Base-by-base conservation (phyloP, 495 filamentous ascomycete genomes). In the Aspergillus cristatus region DNA sequence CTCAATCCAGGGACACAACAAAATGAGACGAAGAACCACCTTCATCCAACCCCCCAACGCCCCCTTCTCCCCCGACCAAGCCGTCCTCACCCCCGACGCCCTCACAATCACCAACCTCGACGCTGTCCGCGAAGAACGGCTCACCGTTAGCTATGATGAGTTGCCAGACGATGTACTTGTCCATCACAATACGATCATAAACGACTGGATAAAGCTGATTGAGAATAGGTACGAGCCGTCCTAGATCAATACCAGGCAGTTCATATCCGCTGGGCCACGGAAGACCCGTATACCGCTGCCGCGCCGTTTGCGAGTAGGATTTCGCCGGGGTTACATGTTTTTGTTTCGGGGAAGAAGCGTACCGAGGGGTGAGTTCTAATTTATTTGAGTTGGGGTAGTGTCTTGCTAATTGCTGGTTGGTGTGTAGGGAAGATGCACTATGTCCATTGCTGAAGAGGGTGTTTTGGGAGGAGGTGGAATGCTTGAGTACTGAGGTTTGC, bases 11-110 rank as follows among this genome's bases (percentile, higher is more conserved):
- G 8, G 20, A 24, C 20, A 24, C 4, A 6, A 43, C 46, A 72
- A 33, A 35, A 97, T 97, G 90, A 81, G 82, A 47, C 80, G 86
- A 63, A 74, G 90, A 57, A 80, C 86, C 35, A 95, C 90, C 14
- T 94, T 78, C 55, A 52, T 94, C 37, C 79, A 86, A 32, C 67
- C 67, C 28, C 53, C 73, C 18, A 67, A 77, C 14, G 65, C 80
- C 30, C 68, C 70, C 1, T 71, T 88, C 14, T 71, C 78, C 14
- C 75, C 79, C 0, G 57, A 78, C 12, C 70, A 75, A 32, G 59
- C 84, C 36, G 53, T 67, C 0, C 50, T 89, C 14, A 56, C 56
- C 4, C 48, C 56, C 13, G 53, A 61, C 15, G 58, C 60, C 13
- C 54, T 91, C 18, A 63, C 60, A 17, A 61, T 80, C 18, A 57